A percentile compares a stretch with the other conserved stretches of the same genome.
These are phyloP conservation scores for Lachnellula subtilissima DNA, from an alignment of 2,329 filamentous ascomycete genomes.

Conservation along the genomic window DNA sequence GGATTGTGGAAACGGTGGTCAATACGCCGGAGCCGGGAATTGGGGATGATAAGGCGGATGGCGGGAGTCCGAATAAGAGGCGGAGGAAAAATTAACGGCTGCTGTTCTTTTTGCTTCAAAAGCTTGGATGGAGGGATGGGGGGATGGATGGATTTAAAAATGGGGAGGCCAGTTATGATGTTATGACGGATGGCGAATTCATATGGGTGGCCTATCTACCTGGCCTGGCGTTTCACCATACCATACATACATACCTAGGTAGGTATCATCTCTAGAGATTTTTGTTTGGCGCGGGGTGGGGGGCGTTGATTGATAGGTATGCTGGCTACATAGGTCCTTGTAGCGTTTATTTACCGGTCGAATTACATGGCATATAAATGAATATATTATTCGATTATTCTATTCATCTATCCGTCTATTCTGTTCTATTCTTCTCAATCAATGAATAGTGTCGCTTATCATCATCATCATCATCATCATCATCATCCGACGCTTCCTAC, in stretches of 20 bases:
- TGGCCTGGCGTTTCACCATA: neutral
- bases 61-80: conserved; percentile 23
- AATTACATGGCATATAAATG: too few relatives aligned
- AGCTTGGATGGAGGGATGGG: neutral
- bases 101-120: neutral
- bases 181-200: neutral
- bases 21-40: conserved; percentile 9
- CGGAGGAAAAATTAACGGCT: conserved; percentile 20
- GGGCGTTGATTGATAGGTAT: too few relatives aligned
- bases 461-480: too few relatives aligned
- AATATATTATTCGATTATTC: too few relatives aligned
- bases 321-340: too few relatives aligned
- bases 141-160: neutral
- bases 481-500: too few relatives aligned
- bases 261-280: too few relatives aligned
- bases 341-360: too few relatives aligned
- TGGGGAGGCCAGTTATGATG: neutral
- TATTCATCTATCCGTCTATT: too few relatives aligned
- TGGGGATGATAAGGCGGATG: conserved; percentile 13
- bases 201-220: neutral
- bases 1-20: conserved; percentile 17
- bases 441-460: too few relatives aligned
- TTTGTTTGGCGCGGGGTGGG: too few relatives aligned
- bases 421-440: too few relatives aligned
- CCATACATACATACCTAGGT: neutral